phyloP scores from a whole-genome alignment of 1,139 yeast genomes.

The Yueomyces sp. region DNA sequence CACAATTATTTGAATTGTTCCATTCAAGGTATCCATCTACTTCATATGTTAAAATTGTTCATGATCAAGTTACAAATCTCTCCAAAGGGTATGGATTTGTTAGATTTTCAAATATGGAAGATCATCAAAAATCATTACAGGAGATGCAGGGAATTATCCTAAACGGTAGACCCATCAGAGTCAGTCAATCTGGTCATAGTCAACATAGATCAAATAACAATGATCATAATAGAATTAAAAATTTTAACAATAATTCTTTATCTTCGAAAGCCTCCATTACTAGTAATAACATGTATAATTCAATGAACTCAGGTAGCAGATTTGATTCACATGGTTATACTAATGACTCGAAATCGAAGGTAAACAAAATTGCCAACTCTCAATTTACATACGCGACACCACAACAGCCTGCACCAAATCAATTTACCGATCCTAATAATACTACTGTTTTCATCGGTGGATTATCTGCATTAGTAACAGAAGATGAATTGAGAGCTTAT shows the following conservation, averaged over 20 bases:
- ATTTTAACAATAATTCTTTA: background rate
- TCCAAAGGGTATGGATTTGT: slow-evolving; percentile 71
- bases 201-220: background rate
- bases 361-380: slow-evolving; percentile 3
- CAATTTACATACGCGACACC: slow-evolving; percentile 17
- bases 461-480: slow-evolving; percentile 44
- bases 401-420: slow-evolving; percentile 30
- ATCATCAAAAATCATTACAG: slow-evolving; percentile 48
- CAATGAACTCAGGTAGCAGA: background rate
- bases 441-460: slow-evolving; percentile 72
- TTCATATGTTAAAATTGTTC: slow-evolving; percentile 58
- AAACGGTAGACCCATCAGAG: slow-evolving; percentile 63
- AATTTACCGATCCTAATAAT: slow-evolving; percentile 50
- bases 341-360: background rate
- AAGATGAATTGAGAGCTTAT: slow-evolving; percentile 43
- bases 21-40: slow-evolving; percentile 51
- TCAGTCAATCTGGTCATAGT: slow-evolving; percentile 45
- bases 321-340: background rate
- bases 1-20: slow-evolving; percentile 53
- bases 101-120: slow-evolving; percentile 49
- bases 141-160: slow-evolving; percentile 70
- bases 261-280: slow-evolving; percentile 3
- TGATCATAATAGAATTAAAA: background rate
- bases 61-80: slow-evolving; percentile 63
- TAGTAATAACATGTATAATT: slow-evolving; percentile 2